Evolutionary conservation across 2,329 filamentous ascomycete species (phyloP), one percentile per base, ranked within the genome.

Genomic region (Fusarium torreyae): DNA sequence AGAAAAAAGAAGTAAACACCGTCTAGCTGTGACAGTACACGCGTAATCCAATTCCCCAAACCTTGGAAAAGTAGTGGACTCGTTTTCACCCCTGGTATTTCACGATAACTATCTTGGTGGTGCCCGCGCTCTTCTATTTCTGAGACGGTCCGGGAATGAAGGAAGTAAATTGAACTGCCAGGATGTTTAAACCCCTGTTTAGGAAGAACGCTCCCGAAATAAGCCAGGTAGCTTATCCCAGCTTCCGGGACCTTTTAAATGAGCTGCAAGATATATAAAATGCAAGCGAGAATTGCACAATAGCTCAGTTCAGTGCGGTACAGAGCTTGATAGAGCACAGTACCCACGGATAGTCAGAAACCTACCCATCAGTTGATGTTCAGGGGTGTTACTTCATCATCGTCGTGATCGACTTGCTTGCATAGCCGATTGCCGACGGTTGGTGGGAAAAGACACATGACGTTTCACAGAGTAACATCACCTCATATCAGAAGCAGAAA

Each of bases 341-440:
- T 48, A 49, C 33, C 31, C 43, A 24, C 40, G 40, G 51, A 18
- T 43, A 22, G 31, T 13, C 10, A 31, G 17, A 24, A n/a, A 10
- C 26, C 38, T 34, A 39, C 13, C 17, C 22, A 36, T 46, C 42
- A 28, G 46, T 53, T 64, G 49, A 68, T 68, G 55, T 42, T 65
- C 65, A 68, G 65, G 66, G 60, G 66, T 40, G 46, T 42, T 49
- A 17, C 28, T 48, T 44, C 26, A 43, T 33, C 39, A 48, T 57
- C 42, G 17, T 63, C 36, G 51, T 58, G 63, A 68, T 69, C 66
- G 58, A 42, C 56, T 38, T 62, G 62, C 57, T 52, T 69, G 66
- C 66, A 69, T 69, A 63, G 36, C 66, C 66, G 56, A 63, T 69
- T 50, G 34, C 61, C 63, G 66, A 67, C 45, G 44, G 48, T 66